Conservation (phyloP, 1,284 basidiomycete genomes). For the Dichomitus squalens region DNA sequence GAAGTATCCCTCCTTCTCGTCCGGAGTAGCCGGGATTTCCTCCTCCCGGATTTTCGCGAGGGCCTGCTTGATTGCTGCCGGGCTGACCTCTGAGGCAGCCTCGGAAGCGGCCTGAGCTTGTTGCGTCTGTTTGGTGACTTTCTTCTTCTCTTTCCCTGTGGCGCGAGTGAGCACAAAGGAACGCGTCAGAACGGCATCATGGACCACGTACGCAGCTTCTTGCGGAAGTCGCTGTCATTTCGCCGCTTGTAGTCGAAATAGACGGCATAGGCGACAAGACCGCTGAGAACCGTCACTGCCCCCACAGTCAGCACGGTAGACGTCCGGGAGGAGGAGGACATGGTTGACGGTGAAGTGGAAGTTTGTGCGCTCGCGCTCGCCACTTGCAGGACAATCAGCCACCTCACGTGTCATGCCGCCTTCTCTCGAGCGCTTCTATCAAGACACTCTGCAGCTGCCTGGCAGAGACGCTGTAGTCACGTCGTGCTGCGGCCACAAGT, state of each 20-base stretch:
- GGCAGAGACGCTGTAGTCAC: neutral
- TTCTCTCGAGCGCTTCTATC: neutral
- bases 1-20: slow-evolving; percentile 87
- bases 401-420: slow-evolving; percentile 13
- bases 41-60: slow-evolving; percentile 67
- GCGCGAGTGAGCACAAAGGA: neutral
- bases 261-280: slow-evolving; percentile 76
- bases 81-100: slow-evolving; percentile 39
- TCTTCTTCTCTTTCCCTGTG: slow-evolving; percentile 91
- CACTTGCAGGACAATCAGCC: slow-evolving; percentile 15
- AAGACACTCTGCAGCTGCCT: neutral
- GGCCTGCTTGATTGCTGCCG: slow-evolving; percentile 60
- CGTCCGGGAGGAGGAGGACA: slow-evolving; percentile 33
- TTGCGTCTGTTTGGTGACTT: slow-evolving; percentile 72
- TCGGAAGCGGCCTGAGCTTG: slow-evolving; percentile 58
- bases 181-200: slow-evolving; percentile 8
- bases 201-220: slow-evolving; percentile 74
- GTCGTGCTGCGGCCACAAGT: neutral
- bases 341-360: slow-evolving; percentile 28
- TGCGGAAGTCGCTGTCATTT: slow-evolving; percentile 88
- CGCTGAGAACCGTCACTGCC: slow-evolving; percentile 63
- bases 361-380: slow-evolving; percentile 19
- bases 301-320: slow-evolving; percentile 56
- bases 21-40: slow-evolving; percentile 64
- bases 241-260: slow-evolving; percentile 97